Conservation (phyloP, 129 eudicot genomes). For the Centella asiatica region DNA sequence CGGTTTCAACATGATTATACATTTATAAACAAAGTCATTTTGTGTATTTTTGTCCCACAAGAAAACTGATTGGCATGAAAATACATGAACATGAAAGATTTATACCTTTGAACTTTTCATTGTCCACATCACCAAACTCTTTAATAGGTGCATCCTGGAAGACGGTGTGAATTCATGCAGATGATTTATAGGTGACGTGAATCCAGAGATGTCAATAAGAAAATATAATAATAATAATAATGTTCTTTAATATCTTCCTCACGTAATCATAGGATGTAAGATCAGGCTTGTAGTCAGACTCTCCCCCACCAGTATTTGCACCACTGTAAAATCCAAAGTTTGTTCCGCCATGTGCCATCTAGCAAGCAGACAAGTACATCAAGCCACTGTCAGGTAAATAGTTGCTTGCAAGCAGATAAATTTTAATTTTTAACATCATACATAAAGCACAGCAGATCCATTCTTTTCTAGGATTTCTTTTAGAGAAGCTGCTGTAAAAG, state of each 20-base stretch:
- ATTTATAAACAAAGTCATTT: neutral
- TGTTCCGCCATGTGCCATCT: slow-evolving; percentile 99
- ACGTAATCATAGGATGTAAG: slow-evolving; percentile 98
- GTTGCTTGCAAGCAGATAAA: neutral
- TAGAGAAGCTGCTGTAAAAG: slow-evolving; percentile 64
- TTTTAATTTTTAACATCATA: slow-evolving; percentile 22
- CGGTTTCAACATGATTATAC: too few relatives aligned
- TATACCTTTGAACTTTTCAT: slow-evolving; percentile 69
- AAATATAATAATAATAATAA: neutral
- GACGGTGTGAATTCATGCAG: slow-evolving; percentile 18
- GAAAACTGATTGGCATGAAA: neutral
- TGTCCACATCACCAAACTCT: slow-evolving; percentile 89
- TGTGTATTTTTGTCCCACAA: neutral
- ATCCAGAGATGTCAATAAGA: neutral
- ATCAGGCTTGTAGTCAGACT: slow-evolving; percentile 80
- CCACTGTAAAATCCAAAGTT: slow-evolving; percentile 93
- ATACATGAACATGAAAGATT: neutral
- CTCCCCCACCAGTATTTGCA: slow-evolving; percentile 68
- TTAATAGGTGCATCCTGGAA: slow-evolving; percentile 88
- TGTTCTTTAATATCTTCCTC: slow-evolving; percentile 19
- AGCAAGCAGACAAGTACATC: slow-evolving; percentile 15
- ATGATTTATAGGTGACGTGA: neutral
- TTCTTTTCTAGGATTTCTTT: slow-evolving; percentile 61
- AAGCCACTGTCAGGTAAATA: slow-evolving; percentile 9
- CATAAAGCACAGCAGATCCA: slow-evolving; percentile 96